Evolutionary conservation across 768 basidiomycete species (phyloP).

Genomic region (Thelephora ganbajun): DNA sequence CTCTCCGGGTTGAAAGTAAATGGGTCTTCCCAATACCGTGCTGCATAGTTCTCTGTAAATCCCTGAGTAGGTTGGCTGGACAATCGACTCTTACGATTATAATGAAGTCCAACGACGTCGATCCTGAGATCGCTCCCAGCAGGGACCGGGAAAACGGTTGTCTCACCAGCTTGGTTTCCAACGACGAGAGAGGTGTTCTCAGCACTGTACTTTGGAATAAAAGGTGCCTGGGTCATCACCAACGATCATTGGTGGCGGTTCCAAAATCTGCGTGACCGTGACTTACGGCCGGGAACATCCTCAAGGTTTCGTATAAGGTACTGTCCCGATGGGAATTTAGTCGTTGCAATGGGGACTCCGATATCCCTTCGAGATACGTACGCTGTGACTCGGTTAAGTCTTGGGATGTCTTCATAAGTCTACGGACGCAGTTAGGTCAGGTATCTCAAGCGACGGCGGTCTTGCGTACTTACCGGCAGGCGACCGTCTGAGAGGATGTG

Average conservation of each 20-base stretch:
- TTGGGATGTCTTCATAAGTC: conserved; percentile 17
- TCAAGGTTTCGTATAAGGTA: conserved; percentile 19
- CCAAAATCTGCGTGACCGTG: not conserved
- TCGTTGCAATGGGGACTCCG: no score
- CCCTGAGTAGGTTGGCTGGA: not conserved
- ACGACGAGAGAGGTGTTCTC: conserved; percentile 14
- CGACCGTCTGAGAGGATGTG: conserved; percentile 12
- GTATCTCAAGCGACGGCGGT: not conserved
- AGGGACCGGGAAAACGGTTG: conserved; percentile 11
- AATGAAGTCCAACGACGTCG: conserved; percentile 13
- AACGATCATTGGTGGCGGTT: not conserved
- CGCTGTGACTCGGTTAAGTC: conserved; percentile 13
- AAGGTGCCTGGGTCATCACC: not conserved
- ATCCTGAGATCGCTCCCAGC: conserved; percentile 10
- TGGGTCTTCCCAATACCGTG: conserved; percentile 27
- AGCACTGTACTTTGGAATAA: no score
- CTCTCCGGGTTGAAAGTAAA: conserved; percentile 24
- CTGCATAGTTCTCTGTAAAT: not conserved
- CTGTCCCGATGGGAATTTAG: conserved; percentile 4
- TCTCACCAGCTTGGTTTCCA: conserved; percentile 11
- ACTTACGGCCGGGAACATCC: conserved; percentile 19
- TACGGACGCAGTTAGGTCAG: conserved; percentile 6
- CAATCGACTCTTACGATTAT: conserved; percentile 16
- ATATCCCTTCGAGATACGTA: conserved; percentile 6
- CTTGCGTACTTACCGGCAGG: conserved; percentile 11